Conservation (phyloP, 2,329 filamentous ascomycete species). For the Apiospora kogelbergensis region DNA sequence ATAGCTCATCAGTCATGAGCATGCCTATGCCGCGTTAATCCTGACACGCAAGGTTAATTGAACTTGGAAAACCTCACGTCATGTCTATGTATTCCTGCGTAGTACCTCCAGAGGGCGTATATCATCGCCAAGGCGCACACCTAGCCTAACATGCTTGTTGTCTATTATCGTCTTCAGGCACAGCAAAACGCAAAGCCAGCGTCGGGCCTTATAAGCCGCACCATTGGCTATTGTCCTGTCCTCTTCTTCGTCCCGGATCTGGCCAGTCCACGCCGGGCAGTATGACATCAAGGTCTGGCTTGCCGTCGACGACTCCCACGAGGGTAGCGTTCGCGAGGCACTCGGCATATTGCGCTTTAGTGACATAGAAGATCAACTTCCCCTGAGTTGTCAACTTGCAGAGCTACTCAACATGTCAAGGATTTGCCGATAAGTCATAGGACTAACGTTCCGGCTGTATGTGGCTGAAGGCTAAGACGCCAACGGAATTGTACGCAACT, state of each 20-base stretch:
- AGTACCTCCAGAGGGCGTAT: too few relatives aligned
- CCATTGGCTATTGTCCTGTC: not conserved
- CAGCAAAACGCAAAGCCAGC: not conserved
- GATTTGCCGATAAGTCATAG: not conserved
- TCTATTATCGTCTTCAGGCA: not conserved
- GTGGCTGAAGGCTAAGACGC: not conserved
- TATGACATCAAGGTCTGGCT: not conserved
- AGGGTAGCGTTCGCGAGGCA: not conserved
- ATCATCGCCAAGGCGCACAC: not conserved
- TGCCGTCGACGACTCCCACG: not conserved
- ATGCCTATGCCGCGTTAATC: not conserved
- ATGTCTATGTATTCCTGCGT: not conserved
- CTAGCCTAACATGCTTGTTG: not conserved
- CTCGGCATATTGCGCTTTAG: not conserved
- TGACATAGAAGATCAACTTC: not conserved
- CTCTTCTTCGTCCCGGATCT: too few relatives aligned
- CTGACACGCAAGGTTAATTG: not conserved
- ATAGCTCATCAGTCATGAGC: not conserved
- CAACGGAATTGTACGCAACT: not conserved
- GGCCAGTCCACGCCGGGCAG: not conserved
- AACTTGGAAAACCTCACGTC: not conserved
- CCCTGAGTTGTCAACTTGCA: not conserved
- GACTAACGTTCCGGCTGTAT: not conserved
- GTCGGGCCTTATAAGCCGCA: not conserved
- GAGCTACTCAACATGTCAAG: not conserved